phyloP scores from a whole-genome alignment of 2,329 filamentous ascomycete species.

The Cordyceps pruinosa region DNA sequence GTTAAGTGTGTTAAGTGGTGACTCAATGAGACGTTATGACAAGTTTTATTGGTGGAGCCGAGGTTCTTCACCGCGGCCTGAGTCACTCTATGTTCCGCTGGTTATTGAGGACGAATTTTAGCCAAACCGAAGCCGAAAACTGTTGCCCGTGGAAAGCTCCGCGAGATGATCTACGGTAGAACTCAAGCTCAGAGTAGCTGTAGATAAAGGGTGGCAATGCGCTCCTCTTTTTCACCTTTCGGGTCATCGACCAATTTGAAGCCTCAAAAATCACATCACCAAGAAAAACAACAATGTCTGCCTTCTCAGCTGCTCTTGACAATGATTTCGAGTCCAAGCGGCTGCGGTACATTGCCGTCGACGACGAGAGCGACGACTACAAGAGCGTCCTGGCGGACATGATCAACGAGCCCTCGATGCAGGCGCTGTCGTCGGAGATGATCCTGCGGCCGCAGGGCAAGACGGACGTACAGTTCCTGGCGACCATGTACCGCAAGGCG shows the following conservation, averaged over 20 bases:
- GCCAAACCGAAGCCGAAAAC: not conserved
- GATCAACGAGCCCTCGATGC: slow-evolving; percentile 14
- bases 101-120: not conserved
- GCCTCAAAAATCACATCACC: not conserved
- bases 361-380: slow-evolving; percentile 15
- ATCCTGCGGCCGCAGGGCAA: slow-evolving; percentile 12
- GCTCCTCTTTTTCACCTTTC: not conserved
- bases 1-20: no score
- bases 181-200: no score
- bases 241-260: not conserved
- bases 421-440: slow-evolving; percentile 13
- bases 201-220: not conserved
- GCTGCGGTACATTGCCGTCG: slow-evolving; percentile 16
- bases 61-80: not conserved
- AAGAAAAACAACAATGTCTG: not conserved
- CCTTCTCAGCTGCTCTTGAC: slow-evolving; percentile 6
- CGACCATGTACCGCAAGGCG: slow-evolving; percentile 13
- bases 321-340: slow-evolving; percentile 16
- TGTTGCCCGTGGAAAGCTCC: no score
- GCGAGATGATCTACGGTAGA: not conserved
- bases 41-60: not conserved
- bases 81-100: not conserved
- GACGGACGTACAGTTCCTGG: slow-evolving; percentile 14
- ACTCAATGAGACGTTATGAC: not conserved
- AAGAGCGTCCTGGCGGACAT: slow-evolving; percentile 12